Percentiles rank a stretch among this genome's conserved stretches.
phyloP scores from a whole-genome alignment of 2,329 filamentous ascomycete genomes.

The Sporothrix luriei region DNA sequence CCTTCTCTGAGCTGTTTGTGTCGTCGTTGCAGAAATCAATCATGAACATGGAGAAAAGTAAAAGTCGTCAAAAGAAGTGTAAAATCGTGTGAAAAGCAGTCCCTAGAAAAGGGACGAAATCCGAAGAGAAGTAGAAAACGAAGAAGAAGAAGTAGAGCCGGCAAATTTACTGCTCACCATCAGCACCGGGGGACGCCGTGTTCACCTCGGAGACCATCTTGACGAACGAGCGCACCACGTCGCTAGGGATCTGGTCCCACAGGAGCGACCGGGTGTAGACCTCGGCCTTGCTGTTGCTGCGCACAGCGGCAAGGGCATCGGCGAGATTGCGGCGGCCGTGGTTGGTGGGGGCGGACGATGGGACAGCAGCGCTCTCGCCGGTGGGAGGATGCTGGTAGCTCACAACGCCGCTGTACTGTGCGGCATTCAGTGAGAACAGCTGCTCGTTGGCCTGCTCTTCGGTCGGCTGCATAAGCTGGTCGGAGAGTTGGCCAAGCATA shows the following conservation, averaged over 20 bases:
- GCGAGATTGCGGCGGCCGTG: constrained; percentile 73
- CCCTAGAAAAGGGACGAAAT: not conserved
- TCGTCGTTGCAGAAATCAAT: constrained; percentile 15
- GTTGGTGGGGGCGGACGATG: constrained; percentile 56
- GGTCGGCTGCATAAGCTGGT: constrained; percentile 71
- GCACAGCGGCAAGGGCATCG: constrained; percentile 78
- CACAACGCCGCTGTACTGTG: constrained; percentile 85
- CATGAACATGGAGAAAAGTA: constrained; percentile 35
- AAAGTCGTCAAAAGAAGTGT: constrained; percentile 37
- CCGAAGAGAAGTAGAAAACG: constrained; percentile 15
- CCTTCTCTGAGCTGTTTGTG: constrained; percentile 24
- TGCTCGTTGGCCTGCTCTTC: constrained; percentile 87
- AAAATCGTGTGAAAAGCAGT: not conserved
- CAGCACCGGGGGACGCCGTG: constrained; percentile 37
- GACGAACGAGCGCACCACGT: constrained; percentile 90
- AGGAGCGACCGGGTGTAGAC: constrained; percentile 91
- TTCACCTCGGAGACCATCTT: constrained; percentile 83
- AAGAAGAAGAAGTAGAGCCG: constrained; percentile 17
- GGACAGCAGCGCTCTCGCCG: constrained; percentile 38
- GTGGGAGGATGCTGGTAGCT: constrained; percentile 58
- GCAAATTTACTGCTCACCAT: constrained; percentile 28
- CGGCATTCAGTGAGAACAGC: constrained; percentile 79
- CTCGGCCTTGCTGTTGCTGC: constrained; percentile 74
- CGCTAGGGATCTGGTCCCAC: constrained; percentile 89
- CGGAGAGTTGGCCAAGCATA: constrained; percentile 66